Conservation (phyloP, 768 basidiomycete species). For the Neoboletus brunneissimus region DNA sequence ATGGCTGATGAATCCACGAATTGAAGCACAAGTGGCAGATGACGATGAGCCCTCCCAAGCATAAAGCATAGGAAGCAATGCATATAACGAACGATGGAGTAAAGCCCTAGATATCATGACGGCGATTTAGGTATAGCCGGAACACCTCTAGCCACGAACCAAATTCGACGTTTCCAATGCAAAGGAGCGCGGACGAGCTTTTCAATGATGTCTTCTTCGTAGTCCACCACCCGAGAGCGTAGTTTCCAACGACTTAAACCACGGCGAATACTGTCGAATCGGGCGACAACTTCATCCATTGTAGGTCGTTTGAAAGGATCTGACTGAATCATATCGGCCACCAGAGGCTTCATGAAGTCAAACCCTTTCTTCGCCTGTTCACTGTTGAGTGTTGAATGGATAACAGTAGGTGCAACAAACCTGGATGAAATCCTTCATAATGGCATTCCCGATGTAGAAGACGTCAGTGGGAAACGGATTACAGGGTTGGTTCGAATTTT, state of each 20-base stretch:
- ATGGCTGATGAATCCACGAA: no score
- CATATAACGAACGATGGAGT: no score
- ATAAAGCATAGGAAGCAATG: no score
- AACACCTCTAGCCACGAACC: conserved; percentile 7
- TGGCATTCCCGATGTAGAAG: conserved; percentile 41
- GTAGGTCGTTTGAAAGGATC: conserved; percentile 22
- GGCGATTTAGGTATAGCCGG: conserved; percentile 18
- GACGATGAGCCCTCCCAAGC: no score
- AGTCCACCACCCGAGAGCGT: conserved; percentile 29
- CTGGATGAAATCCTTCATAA: conserved; percentile 31
- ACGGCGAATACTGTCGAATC: conserved; percentile 13
- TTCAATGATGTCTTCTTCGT: conserved; percentile 14
- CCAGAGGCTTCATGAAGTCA: conserved; percentile 22
- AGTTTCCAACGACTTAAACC: conserved; percentile 12
- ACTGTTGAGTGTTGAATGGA: no score
- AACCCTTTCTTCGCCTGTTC: no score
- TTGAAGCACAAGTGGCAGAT: no score
- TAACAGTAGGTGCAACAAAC: no score
- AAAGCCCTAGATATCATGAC: no score
- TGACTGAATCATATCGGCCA: conserved; percentile 20
- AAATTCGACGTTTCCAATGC: conserved; percentile 27
- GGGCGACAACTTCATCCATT: conserved; percentile 20
- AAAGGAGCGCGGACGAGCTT: conserved; percentile 3
- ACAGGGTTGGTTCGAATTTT: conserved; percentile 18
- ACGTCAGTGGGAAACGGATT: conserved; percentile 45